Conservation (phyloP, 345 rosid genomes). For the Raphanus sativus region DNA sequence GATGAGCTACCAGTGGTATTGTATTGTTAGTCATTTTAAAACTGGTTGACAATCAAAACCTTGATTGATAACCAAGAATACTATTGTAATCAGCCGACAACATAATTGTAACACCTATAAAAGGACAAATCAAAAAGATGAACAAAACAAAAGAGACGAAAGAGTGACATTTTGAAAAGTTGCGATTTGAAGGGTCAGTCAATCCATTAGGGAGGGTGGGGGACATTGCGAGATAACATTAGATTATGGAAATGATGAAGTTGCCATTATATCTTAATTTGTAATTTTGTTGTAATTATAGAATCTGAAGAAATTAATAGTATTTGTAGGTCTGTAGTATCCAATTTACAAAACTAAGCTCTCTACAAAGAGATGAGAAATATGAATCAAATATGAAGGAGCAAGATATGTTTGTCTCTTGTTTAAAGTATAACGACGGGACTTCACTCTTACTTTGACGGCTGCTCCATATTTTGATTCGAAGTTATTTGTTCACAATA, state of each 20-base stretch:
- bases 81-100: constrained; percentile 15
- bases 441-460: constrained; percentile 27
- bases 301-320: background rate
- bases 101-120: constrained; percentile 28
- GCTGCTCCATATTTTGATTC: constrained; percentile 17
- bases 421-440: constrained; percentile 40
- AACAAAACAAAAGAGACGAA: background rate
- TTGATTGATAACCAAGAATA: background rate
- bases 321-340: constrained; percentile 13
- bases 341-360: constrained; percentile 17
- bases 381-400: constrained; percentile 22
- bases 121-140: constrained; percentile 4
- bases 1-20: background rate
- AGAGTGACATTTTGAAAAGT: constrained; percentile 24
- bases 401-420: constrained; percentile 43
- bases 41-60: background rate
- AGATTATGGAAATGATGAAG: constrained; percentile 35
- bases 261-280: constrained; percentile 28
- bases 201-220: constrained; percentile 37
- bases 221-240: constrained; percentile 28
- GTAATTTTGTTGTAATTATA: constrained; percentile 6
- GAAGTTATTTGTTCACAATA: background rate
- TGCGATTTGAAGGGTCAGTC: constrained; percentile 38
- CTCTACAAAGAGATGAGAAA: background rate
- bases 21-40: background rate